These are phyloP conservation scores for Eruca vesicaria DNA, from an alignment of 441 rosid species.

Conservation along the genomic window DNA sequence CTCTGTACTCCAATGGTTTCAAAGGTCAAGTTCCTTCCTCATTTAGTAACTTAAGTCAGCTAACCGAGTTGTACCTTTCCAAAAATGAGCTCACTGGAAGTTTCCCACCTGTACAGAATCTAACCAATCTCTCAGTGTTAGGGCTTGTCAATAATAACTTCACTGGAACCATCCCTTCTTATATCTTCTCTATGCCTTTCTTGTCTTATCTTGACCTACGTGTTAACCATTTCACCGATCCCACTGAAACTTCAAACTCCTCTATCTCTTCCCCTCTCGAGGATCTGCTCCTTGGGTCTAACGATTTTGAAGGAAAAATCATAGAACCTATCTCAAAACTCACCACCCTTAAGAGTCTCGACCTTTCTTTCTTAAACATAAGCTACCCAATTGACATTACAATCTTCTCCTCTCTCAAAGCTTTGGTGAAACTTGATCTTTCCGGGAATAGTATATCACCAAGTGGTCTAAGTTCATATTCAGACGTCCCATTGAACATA, in stretches of 20 bases:
- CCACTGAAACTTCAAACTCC: too few relatives aligned
- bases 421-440: not conserved
- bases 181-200: not conserved
- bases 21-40: conserved; percentile 12
- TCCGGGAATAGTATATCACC: not conserved
- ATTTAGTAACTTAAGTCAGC: not conserved
- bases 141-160: too few relatives aligned
- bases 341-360: not conserved
- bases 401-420: not conserved
- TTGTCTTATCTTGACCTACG: too few relatives aligned
- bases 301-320: too few relatives aligned
- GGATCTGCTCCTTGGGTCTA: too few relatives aligned
- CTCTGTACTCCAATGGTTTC: conserved; percentile 12
- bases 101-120: not conserved
- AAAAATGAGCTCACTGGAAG: not conserved
- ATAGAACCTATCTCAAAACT: conserved; percentile 14
- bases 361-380: not conserved
- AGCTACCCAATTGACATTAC: not conserved
- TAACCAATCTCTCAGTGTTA: not conserved
- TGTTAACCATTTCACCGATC: too few relatives aligned
- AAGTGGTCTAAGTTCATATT: not conserved
- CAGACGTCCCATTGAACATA: not conserved
- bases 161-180: too few relatives aligned
- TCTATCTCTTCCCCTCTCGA: too few relatives aligned
- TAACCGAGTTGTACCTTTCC: not conserved